Conservation (phyloP, 495 filamentous ascomycete genomes). For the Aspergillus taichungensis region DNA sequence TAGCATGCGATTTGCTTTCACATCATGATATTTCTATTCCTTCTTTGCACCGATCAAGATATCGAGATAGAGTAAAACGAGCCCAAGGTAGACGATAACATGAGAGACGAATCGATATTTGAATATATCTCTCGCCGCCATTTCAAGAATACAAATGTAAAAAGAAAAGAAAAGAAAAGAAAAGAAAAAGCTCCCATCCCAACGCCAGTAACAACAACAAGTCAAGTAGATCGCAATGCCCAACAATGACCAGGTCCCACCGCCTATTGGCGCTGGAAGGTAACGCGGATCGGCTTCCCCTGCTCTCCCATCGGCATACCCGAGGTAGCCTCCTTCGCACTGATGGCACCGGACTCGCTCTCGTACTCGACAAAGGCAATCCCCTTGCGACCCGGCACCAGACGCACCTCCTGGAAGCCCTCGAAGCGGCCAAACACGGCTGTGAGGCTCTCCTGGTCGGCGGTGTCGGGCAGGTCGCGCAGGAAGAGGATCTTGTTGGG, state of each 20-base stretch:
- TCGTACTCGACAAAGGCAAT: constrained; percentile 98
- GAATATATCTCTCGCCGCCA: neutral
- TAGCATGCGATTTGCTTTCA: constrained; percentile 15
- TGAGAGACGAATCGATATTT: constrained; percentile 8
- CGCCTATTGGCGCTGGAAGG: constrained; percentile 77
- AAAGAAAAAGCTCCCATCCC: constrained; percentile 16
- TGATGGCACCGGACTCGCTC: constrained; percentile 77
- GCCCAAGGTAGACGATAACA: neutral
- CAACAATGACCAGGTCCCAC: constrained; percentile 1
- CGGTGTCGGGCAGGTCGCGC: constrained; percentile 83
- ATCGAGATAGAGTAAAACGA: neutral
- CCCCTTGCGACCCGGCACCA: constrained; percentile 77
- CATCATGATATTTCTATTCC: constrained; percentile 11
- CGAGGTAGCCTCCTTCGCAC: constrained; percentile 88
- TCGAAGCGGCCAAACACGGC: constrained; percentile 83
- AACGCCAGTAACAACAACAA: constrained; percentile 21
- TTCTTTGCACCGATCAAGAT: neutral
- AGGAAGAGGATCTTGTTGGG: constrained; percentile 98
- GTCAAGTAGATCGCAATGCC: constrained; percentile 5
- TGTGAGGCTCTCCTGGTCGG: constrained; percentile 68
- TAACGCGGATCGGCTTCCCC: constrained; percentile 65
- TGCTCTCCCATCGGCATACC: constrained; percentile 77
- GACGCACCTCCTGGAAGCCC: constrained; percentile 86
- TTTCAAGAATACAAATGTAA: constrained; percentile 9
- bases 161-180: constrained; percentile 8